Base-by-base conservation (phyloP, 2,329 filamentous ascomycete genomes). In the Talaromyces sp. region DNA sequence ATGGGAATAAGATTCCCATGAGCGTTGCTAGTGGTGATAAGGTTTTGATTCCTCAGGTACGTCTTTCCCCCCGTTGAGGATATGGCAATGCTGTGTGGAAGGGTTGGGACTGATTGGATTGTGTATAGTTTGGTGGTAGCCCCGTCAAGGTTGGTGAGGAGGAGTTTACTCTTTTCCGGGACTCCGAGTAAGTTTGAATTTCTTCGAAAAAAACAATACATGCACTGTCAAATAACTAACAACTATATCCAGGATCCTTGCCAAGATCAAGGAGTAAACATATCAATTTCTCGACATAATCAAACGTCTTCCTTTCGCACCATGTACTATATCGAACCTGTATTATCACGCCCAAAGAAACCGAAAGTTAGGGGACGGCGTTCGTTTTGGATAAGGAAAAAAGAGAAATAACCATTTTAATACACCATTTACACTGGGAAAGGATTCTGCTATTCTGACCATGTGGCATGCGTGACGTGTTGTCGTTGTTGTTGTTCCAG, bases 91-190 rank as follows among this genome's bases (percentile, higher is more conserved):
- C 2, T 19, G 3, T 53, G 25, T 17, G 47, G 3, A 13, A 27
- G 8, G 22, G 19, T 51, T 27, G 22, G 25, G 25, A 19, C 58
- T 65, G 49, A 65, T 27, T 43, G 27, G n/a, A 25, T 22, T 51
- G 11, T 15, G 10, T n/a, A 47, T 61, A 96, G 92, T 99, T 90
- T 76, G 95, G 95, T 75, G 95, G 95, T 70, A 95, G 90, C 77
- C 90, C 94, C 70, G 89, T 99, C 80, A 98, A 98, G 88, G 92
- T 98, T 73, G 95, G 94, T 72, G 94, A 99, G 74, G 93, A 98
- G 72, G 95, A 99, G 84, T 98, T 88, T 85, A 89, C 91, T 70
- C 88, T 99, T 70, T 99, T 97, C 90, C 88, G 95, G 76, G 95
- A 99, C 82, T 91, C 93, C 84, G 95, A 99, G 94, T 98, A 89